Conservation (phyloP, 371 early-diverging fungal species). For the Mortierella sp. region DNA sequence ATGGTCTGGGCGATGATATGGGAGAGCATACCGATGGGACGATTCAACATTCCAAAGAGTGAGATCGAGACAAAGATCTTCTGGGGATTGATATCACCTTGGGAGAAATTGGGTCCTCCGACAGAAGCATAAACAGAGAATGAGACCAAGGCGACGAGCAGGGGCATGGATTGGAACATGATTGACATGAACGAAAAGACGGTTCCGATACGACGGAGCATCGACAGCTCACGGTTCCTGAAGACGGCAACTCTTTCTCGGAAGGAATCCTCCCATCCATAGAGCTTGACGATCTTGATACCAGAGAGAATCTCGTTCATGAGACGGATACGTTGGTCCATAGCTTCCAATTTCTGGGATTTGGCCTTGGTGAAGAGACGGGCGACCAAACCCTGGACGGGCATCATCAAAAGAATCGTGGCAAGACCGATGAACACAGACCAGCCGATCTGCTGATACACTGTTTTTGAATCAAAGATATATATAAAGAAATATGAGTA, state of each 20-base stretch:
- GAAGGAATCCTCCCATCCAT: conserved; percentile 57
- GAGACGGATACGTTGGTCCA: conserved; percentile 38
- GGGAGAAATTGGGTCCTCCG: conserved; percentile 28
- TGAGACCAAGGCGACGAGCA: conserved; percentile 43
- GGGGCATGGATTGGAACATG: conserved; percentile 70
- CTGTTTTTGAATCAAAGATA: too few relatives aligned
- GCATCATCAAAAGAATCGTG: conserved; percentile 60
- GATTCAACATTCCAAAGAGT: conserved; percentile 33
- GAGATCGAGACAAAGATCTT: conserved; percentile 43
- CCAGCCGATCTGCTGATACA: conserved; percentile 65
- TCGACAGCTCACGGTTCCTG: conserved; percentile 38
- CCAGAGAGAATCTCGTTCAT: conserved; percentile 58
- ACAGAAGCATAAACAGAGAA: conserved; percentile 44
- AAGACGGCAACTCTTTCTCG: conserved; percentile 36
- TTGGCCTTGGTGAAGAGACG: conserved; percentile 47
- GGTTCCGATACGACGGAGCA: conserved; percentile 29
- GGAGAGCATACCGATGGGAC: conserved; percentile 41
- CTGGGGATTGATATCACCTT: conserved; percentile 39
- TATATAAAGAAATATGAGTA: neutral
- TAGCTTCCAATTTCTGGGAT: conserved; percentile 29
- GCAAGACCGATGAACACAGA: conserved; percentile 65
- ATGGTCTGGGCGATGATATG: conserved; percentile 30
- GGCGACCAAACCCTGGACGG: conserved; percentile 61
- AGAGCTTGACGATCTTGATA: conserved; percentile 63
- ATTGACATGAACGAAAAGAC: conserved; percentile 54